Evolutionary conservation across 1,284 basidiomycete genomes (phyloP), one percentile per base, ranked within the genome.

Genomic region (Ganoderma resinaceum): DNA sequence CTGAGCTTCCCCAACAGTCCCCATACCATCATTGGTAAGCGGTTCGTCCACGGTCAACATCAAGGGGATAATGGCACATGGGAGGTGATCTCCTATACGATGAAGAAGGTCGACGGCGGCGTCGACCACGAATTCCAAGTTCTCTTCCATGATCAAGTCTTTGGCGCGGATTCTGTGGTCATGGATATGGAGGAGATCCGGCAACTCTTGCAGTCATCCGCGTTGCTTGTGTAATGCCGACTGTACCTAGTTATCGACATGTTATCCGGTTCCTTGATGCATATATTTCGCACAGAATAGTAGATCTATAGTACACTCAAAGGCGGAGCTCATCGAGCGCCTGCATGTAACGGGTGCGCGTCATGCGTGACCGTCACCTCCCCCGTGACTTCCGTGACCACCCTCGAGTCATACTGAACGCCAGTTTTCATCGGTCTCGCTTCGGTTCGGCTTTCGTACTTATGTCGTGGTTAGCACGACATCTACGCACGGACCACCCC

Each of bases 61-160:
- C 49, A 66, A 40, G 68, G 66, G 46, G 53, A 57, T 46, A 63
- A 38, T 49, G 68, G 65, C 52, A 6, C 40, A 42, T 66, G 68
- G 65, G 43, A 59, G 58, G 38, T 66, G 62, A 65, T 58, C 12
- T 69, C 68, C 40, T 69, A 66, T 38, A 66, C 43, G 26, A 33
- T 49, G 11, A 65, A 62, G 23, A 60, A 61, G 62, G 37, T 8
- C 6, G 65, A 63, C 23, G 58, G 40, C 1, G 46, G 29, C 8
- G 31, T 69, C n/a, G 68, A 66, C 23, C 57, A 69, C 58, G 65
- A 69, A 57, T 69, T 60, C 38, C 53, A 43, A 23, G 52, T 69
- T 9, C 20, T 37, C 37, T n/a, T 66, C n/a, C n/a, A n/a, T n/a
- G n/a, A n/a, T 23, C 61, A 61, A 37, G 64, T 40, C 18, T 40